A percentile compares a stretch with the other conserved stretches of the same genome.
phyloP scores from a whole-genome alignment of 1,284 basidiomycete species.

The Lentinus polychrous region DNA sequence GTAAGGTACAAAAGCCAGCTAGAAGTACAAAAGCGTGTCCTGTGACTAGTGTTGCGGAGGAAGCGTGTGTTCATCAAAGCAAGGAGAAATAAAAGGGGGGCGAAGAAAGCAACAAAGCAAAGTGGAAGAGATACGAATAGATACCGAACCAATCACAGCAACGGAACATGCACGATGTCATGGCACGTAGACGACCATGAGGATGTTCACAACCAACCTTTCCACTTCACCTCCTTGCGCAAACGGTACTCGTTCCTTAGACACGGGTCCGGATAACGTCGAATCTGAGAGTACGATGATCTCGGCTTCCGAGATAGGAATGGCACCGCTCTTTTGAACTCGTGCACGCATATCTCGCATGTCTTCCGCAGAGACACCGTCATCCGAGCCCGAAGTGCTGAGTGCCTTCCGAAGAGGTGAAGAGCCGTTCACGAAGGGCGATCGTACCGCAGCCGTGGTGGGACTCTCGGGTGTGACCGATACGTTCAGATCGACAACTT shows the following conservation, averaged over 20 bases:
- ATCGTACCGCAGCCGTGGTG: slow-evolving; percentile 24
- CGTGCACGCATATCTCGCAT: slow-evolving; percentile 41
- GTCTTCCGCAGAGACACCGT: slow-evolving; percentile 26
- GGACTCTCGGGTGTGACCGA: slow-evolving; percentile 26
- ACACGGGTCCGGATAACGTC: slow-evolving; percentile 35
- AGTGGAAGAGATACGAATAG: background rate
- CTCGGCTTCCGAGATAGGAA: slow-evolving; percentile 54
- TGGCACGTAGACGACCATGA: slow-evolving; percentile 61
- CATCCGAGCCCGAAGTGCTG: slow-evolving; percentile 24
- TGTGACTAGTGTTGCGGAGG: too few relatives aligned
- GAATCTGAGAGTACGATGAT: slow-evolving; percentile 56
- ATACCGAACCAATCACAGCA: background rate
- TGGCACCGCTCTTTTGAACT: slow-evolving; percentile 62
- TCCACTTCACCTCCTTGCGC: slow-evolving; percentile 58
- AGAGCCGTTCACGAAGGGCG: slow-evolving; percentile 26
- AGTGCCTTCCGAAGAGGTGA: slow-evolving; percentile 35
- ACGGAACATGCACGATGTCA: slow-evolving; percentile 20
- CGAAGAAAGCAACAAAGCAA: slow-evolving; percentile 19
- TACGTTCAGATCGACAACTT: slow-evolving; percentile 56
- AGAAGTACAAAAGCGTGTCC: too few relatives aligned
- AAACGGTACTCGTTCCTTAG: slow-evolving; percentile 66
- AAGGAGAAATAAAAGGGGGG: background rate
- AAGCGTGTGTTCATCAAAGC: too few relatives aligned
- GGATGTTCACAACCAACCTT: slow-evolving; percentile 65
- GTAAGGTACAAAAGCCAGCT: too few relatives aligned